Conservation (phyloP, 1,284 basidiomycete genomes). For the Rhodotorula sp. region DNA sequence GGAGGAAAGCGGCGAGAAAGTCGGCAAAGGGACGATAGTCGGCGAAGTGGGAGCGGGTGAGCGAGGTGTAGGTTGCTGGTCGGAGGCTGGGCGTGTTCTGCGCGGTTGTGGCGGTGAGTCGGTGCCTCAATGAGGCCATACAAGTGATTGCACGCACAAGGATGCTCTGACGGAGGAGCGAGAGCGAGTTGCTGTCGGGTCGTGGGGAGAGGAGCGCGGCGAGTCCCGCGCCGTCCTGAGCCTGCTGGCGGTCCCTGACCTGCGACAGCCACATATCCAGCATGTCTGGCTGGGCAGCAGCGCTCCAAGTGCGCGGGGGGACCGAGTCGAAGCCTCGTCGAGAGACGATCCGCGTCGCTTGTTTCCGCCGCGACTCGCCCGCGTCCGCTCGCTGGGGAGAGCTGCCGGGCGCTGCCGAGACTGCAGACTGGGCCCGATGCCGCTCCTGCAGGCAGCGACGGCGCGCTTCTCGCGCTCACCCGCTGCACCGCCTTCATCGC, state of each 20-base stretch:
- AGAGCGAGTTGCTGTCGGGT: conserved; percentile 7
- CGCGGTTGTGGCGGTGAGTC: background rate
- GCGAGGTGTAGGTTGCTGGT: conserved; percentile 28
- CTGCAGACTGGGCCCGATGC: too few relatives aligned
- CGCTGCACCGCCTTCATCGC: conserved; percentile 4
- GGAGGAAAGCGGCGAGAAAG: conserved; percentile 40
- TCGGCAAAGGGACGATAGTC: conserved; percentile 37
- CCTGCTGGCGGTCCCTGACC: background rate
- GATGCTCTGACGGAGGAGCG: conserved; percentile 13
- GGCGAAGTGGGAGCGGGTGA: conserved; percentile 31
- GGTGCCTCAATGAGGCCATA: background rate
- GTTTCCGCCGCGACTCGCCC: too few relatives aligned
- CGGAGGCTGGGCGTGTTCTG: conserved; percentile 11
- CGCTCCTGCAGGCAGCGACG: conserved; percentile 4
- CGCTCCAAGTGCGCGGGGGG: background rate
- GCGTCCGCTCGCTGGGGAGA: too few relatives aligned
- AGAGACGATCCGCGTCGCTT: too few relatives aligned
- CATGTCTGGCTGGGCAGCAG: background rate
- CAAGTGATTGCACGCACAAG: background rate
- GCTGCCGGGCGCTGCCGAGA: too few relatives aligned
- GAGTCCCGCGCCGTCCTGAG: background rate
- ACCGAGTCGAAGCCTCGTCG: too few relatives aligned
- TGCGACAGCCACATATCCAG: conserved; percentile 18
- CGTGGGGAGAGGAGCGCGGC: conserved; percentile 4
- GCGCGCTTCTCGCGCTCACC: background rate